A percentile compares a stretch with the other conserved stretches of the same genome.
Conservation (phyloP, 805 yeast genomes). For the Starmerella sp. region DNA sequence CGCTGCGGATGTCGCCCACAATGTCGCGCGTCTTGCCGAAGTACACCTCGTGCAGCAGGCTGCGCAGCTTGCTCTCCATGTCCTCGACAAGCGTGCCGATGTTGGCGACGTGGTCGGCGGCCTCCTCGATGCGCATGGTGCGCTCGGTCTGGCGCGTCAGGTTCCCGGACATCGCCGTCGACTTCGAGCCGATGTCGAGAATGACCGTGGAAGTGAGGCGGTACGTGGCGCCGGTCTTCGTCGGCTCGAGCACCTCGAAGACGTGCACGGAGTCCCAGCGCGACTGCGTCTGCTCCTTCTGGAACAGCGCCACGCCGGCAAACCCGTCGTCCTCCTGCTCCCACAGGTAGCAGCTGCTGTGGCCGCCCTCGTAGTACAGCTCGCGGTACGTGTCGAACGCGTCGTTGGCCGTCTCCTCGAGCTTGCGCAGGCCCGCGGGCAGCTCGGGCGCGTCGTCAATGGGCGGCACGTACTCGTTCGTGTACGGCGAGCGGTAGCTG, state of each 20-base stretch:
- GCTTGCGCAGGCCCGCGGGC: constrained; percentile 48
- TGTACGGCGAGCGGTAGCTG: constrained; percentile 83
- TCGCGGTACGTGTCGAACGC: constrained; percentile 89
- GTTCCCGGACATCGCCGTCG: constrained; percentile 58
- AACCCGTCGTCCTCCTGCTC: constrained; percentile 53
- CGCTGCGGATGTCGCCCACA: constrained; percentile 53
- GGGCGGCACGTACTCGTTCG: constrained; percentile 52
- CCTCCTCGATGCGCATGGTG: constrained; percentile 36
- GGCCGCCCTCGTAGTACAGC: constrained; percentile 89
- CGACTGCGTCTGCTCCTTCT: constrained; percentile 37
- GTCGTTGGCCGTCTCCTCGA: constrained; percentile 76
- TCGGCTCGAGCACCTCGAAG: constrained; percentile 44
- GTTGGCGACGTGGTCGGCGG: constrained; percentile 67
- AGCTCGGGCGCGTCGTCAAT: constrained; percentile 58
- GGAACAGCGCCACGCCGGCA: constrained; percentile 83
- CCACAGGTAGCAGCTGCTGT: constrained; percentile 85
- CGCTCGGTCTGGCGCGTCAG: constrained; percentile 70
- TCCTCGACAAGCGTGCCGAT: constrained; percentile 81
- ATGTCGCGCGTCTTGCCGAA: constrained; percentile 91
- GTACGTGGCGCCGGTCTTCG: constrained; percentile 32
- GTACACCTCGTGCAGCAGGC: constrained; percentile 81
- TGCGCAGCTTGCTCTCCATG: constrained; percentile 75
- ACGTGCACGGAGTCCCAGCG: constrained; percentile 93
- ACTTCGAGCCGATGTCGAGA: constrained; percentile 45
- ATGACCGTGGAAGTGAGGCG: constrained; percentile 81